A percentile compares a stretch with the other conserved stretches of the same genome.
Evolutionary conservation across 106 monocot species (phyloP).

Genomic region (Dioscorea alata): DNA sequence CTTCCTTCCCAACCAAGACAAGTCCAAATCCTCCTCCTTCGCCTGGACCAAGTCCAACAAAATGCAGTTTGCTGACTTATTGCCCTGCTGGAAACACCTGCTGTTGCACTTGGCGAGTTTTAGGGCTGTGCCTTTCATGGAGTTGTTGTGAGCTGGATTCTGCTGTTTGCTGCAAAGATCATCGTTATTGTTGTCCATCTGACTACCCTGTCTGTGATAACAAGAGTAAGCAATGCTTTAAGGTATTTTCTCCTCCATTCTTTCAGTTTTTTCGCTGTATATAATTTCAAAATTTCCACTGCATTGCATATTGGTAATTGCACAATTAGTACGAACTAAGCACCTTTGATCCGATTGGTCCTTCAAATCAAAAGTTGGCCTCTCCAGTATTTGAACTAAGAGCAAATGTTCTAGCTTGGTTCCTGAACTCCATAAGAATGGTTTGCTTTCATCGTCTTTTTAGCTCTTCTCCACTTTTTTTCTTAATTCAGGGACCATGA

Average conservation of each 20-base stretch:
- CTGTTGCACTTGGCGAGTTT: constrained; percentile 62
- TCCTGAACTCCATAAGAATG: background rate
- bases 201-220: constrained; percentile 83
- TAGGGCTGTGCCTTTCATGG: constrained; percentile 87
- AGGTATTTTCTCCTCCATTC: constrained; percentile 26
- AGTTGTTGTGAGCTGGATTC: constrained; percentile 81
- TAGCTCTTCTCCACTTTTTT: background rate
- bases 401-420: background rate
- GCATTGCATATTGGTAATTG: background rate
- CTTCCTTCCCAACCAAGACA: constrained; percentile 84
- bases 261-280: background rate
- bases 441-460: background rate
- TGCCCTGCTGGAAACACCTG: constrained; percentile 77
- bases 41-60: constrained; percentile 70
- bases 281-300: background rate
- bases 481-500: no score
- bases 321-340: no score
- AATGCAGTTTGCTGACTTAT: constrained; percentile 64
- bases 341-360: no score
- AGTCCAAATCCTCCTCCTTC: constrained; percentile 86
- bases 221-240: constrained; percentile 45
- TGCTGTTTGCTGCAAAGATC: constrained; percentile 89
- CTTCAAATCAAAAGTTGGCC: no score
- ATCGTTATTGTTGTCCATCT: constrained; percentile 68
- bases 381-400: background rate